phyloP scores from a whole-genome alignment of 2,329 filamentous ascomycete genomes.

The Fusarium sp. region DNA sequence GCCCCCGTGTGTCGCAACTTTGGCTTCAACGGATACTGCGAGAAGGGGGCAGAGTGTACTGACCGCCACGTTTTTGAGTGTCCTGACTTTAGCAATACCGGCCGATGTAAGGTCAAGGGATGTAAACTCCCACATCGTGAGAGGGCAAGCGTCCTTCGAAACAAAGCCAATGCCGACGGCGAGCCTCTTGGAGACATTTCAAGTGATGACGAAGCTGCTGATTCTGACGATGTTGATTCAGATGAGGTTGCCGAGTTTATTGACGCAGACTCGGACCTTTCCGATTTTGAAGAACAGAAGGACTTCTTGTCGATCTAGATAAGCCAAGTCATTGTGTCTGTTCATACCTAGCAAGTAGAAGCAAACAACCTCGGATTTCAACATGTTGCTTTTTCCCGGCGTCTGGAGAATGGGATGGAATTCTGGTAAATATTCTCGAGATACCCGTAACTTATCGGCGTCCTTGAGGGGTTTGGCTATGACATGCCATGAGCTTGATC shows the following conservation, averaged over 20 bases:
- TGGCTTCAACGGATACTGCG: conserved; percentile 88
- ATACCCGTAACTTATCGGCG: conserved; percentile 34
- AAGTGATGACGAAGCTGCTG: conserved; percentile 78
- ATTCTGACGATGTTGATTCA: conserved; percentile 83
- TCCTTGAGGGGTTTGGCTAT: conserved; percentile 14
- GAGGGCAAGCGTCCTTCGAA: conserved; percentile 82
- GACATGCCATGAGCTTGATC: conserved; percentile 14
- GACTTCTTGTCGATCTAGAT: conserved; percentile 65
- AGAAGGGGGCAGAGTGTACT: conserved; percentile 79
- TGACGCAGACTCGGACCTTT: conserved; percentile 63
- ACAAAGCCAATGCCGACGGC: conserved; percentile 68
- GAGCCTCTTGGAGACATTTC: conserved; percentile 76
- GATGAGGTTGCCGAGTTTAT: conserved; percentile 77
- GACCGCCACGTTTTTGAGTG: conserved; percentile 93
- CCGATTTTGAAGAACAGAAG: conserved; percentile 67
- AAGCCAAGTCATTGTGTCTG: conserved; percentile 5
- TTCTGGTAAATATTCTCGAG: conserved; percentile 36
- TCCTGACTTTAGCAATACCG: conserved; percentile 93
- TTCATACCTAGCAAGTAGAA: neutral
- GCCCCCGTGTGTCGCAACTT: conserved; percentile 87
- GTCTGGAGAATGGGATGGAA: conserved; percentile 31
- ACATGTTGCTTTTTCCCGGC: conserved; percentile 30
- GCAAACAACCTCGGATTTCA: conserved; percentile 4
- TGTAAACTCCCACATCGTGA: conserved; percentile 91
- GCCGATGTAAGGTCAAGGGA: conserved; percentile 80